Conservation (phyloP, 179 eudicot genomes). For the Drosera spatulata region DNA sequence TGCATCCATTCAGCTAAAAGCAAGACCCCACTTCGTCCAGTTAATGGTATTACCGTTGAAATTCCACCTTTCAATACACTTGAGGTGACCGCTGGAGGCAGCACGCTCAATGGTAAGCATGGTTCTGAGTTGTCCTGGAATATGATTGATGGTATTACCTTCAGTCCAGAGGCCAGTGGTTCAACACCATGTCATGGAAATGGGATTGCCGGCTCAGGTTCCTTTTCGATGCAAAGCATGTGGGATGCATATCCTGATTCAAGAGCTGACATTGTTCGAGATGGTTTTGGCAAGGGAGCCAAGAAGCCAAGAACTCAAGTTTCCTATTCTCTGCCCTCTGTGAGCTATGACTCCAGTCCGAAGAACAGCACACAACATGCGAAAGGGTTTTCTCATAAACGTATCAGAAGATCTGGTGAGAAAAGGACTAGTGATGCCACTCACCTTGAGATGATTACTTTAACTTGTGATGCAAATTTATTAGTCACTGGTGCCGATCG, state of each 20-base stretch:
- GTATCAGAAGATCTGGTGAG: constrained; percentile 67
- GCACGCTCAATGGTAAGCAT: constrained; percentile 9
- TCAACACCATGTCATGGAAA: constrained; percentile 31
- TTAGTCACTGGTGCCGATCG: constrained; percentile 54
- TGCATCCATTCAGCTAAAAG: constrained; percentile 12
- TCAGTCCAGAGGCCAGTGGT: constrained; percentile 24
- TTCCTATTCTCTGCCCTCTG: constrained; percentile 60
- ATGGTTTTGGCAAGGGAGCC: constrained; percentile 61
- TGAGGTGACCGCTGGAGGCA: constrained; percentile 23
- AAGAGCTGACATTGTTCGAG: constrained; percentile 26
- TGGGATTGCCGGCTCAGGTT: constrained; percentile 20
- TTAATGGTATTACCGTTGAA: constrained; percentile 34
- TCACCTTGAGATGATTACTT: constrained; percentile 29
- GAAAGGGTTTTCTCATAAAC: constrained; percentile 46
- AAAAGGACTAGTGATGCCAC: constrained; percentile 43
- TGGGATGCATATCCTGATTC: constrained; percentile 35
- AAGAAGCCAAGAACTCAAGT: constrained; percentile 88
- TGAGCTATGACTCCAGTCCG: constrained; percentile 30
- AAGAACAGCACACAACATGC: constrained; percentile 27
- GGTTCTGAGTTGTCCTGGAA: constrained; percentile 22
- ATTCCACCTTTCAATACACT: constrained; percentile 35
- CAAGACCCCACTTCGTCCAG: constrained; percentile 16
- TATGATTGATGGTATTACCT: constrained; percentile 17
- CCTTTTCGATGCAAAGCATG: constrained; percentile 24
- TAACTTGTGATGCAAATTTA: constrained; percentile 68